Evolutionary conservation across 2,329 filamentous ascomycete species (phyloP), one percentile per base, ranked within the genome.

Genomic region (Nothophoma quercina): DNA sequence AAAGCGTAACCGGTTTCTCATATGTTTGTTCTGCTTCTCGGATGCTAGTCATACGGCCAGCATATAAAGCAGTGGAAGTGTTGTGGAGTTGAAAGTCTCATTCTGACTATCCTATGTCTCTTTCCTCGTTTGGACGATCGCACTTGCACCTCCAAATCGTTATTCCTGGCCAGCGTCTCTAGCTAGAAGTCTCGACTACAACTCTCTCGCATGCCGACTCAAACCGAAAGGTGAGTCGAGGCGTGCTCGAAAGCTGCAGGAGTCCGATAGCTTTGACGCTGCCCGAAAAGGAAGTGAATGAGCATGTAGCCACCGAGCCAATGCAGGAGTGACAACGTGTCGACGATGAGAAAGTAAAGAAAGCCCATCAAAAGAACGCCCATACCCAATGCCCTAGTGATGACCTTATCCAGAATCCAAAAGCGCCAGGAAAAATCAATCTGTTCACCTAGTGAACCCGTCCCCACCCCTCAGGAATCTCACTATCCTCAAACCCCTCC

Each of bases 401-500:
- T 42, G 10, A 2, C 33, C 10, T 5, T 41, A 29, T 26, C 41
- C 28, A 40, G 15, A 33, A 23, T 22, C 39, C n/a, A 45, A 55
- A 21, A 49, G 32, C 26, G 41, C 51, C 51, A 30, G 19, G 16
- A 8, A 23, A 23, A n/a, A 7, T 8, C 15, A 25, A 25, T 6
- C 2, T 2, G 1, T 2, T 26, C 18, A 19, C 21, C 46, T 16
- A 55, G 26, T 50, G 40, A 25, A 55, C 40, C 3, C 19, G 35
- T 3, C 51, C 51, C 46, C 45, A 55, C 6, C 44, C 51, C 40
- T 55, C 44, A 26, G 51, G 51, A 9, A 55, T 45, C 23, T 50
- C 40, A 18, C 51, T 51, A 10, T 72, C 71, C 22, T 69, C 71
- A 40, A 75, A 73, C 0, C 73, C 73, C 29, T 75, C 72, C 73